phyloP scores from a whole-genome alignment of 1,284 basidiomycete genomes.

The Papiliotrema terrestris region DNA sequence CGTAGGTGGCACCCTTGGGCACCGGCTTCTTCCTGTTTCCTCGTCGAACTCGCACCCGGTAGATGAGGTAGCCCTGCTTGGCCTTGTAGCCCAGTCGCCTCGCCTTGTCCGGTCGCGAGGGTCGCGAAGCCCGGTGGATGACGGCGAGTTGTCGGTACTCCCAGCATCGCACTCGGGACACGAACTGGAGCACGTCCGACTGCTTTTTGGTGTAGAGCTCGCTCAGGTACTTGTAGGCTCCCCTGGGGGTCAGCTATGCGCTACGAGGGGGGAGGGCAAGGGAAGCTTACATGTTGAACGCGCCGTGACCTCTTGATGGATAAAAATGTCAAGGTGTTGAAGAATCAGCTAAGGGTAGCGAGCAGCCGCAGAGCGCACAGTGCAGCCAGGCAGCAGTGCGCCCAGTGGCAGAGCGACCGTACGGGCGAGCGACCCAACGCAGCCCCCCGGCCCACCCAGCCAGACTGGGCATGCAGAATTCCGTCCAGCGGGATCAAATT shows the following conservation, averaged over 20 bases:
- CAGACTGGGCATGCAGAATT: no score
- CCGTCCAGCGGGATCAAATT: no score
- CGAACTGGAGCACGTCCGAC: constrained; percentile 90
- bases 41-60: constrained; percentile 94
- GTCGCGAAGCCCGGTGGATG: constrained; percentile 95
- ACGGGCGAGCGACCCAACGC: no score
- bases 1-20: constrained; percentile 97
- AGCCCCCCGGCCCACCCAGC: no score
- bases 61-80: constrained; percentile 99
- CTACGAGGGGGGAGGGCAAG: no score
- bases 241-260: constrained; percentile 26
- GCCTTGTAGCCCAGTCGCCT: constrained; percentile 99
- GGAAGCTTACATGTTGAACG: no score
- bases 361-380: no score
- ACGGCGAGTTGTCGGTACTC: constrained; percentile 98
- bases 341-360: no score
- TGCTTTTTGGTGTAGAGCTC: constrained; percentile 63
- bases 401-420: no score
- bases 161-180: constrained; percentile 98
- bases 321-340: background rate
- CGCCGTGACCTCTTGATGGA: background rate
- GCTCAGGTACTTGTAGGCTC: constrained; percentile 92
- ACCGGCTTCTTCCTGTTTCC: constrained; percentile 99
- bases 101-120: constrained; percentile 98
- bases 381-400: no score